Conservation (phyloP, 2,329 filamentous ascomycete species). For the Nannizziopsis barbatae region DNA sequence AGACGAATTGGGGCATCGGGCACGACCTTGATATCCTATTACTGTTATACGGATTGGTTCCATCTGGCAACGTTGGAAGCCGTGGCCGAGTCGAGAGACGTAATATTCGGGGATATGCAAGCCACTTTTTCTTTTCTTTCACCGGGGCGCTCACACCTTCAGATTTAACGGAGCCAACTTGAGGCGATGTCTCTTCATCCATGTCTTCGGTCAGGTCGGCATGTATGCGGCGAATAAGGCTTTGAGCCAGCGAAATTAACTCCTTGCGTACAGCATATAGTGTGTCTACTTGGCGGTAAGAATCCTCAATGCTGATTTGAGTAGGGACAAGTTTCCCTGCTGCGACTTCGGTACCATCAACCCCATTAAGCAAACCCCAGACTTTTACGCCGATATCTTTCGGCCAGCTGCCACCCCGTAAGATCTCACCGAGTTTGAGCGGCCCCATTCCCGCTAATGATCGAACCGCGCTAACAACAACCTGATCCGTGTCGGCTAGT, state of each 20-base stretch:
- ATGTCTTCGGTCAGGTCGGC: conserved; percentile 56
- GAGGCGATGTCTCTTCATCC: conserved; percentile 19
- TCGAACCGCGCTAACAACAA: conserved; percentile 58
- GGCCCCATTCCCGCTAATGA: conserved; percentile 52
- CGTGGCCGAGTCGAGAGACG: conserved; percentile 66
- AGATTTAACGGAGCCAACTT: conserved; percentile 12
- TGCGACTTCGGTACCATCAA: conserved; percentile 64
- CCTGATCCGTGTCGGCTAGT: conserved; percentile 37
- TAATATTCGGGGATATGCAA: conserved; percentile 68
- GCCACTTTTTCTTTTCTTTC: conserved; percentile 45
- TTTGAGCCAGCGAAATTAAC: conserved; percentile 55
- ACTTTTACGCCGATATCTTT: conserved; percentile 60
- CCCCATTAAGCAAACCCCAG: conserved; percentile 70
- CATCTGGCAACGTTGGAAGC: conserved; percentile 24
- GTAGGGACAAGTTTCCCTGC: conserved; percentile 60
- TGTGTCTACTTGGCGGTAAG: conserved; percentile 61
- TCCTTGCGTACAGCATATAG: conserved; percentile 55
- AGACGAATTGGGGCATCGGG: conserved; percentile 62
- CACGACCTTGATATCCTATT: conserved; percentile 65
- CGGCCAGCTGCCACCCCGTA: conserved; percentile 58
- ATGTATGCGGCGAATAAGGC: conserved; percentile 67
- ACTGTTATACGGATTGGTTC: conserved; percentile 28
- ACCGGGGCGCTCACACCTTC: background rate
- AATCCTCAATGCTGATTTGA: conserved; percentile 93
- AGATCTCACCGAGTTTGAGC: conserved; percentile 53